Base-by-base conservation (phyloP, 331 rosid genomes). In the Quercus phellos region DNA sequence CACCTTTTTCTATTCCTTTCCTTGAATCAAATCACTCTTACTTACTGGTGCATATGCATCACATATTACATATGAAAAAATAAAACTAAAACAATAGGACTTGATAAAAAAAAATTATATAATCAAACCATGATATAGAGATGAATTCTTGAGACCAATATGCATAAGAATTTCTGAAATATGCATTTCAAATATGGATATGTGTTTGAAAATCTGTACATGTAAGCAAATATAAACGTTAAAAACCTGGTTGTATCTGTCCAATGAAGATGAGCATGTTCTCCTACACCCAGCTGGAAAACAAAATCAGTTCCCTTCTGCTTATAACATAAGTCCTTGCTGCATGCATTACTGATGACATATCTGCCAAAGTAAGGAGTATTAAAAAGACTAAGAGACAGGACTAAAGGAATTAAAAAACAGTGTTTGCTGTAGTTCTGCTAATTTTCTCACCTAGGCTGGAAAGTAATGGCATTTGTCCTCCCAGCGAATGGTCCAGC, bases 251-350 rank as follows among this genome's bases (percentile, higher is more conserved):
- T 82, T 18, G 85, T 81, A 78, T 94, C 97, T 70, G 89, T 90
- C 97, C 99, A 90, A 72, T 92, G 97, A 85, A 94, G 99, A 85
- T 92, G 95, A 77, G 96, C 90, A 86, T 94, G 97, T 74, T 87
- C 87, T 66, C 97, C 92, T 8, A 72, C 67, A 68, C 89, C 84
- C 83, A 94, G 80, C 76, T 75, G 87, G 79, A 86, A 88, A 43
- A 84, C 67, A 51, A 68, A 73, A n/a, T 94, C 91, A 35, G 95
- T 90, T 68, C 97, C 98, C 78, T 92, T 94, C 81, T 94, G 98
- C 86, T 88, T 92, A 76, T 85, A 94, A 82, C 87, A 78, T 35
- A 94, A 77, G 85, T 92, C 93, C 86, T 80, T 90, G 82, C 92
- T 85, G 89, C 99, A 94, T 55, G 99, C 97, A 74, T 94, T 94